phyloP scores from a whole-genome alignment of 2,329 filamentous ascomycete species.

The Cladobotryum mycophilum region DNA sequence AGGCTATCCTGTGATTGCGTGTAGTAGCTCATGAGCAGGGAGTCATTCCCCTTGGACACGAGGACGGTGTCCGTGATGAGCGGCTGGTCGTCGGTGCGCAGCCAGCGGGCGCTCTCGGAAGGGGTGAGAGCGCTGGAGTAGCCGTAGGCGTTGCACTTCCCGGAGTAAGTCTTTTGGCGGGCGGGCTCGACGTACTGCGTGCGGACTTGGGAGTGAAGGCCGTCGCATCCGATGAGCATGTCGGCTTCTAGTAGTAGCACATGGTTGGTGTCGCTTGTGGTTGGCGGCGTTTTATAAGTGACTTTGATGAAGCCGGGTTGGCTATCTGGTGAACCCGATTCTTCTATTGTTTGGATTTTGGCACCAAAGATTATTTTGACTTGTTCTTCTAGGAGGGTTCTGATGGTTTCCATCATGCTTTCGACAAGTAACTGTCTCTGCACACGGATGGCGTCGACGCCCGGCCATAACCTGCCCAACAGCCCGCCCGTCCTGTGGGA shows the following conservation, averaged over 20 bases:
- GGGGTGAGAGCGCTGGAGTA: slow-evolving; percentile 11
- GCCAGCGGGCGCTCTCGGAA: slow-evolving; percentile 5
- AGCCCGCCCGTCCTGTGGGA: slow-evolving; percentile 21
- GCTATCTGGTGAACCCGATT: slow-evolving; percentile 6
- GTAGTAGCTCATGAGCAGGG: slow-evolving; percentile 17
- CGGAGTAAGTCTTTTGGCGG: slow-evolving; percentile 26
- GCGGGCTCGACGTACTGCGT: slow-evolving; percentile 20
- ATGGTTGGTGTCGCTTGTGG: background rate
- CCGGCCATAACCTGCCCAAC: slow-evolving; percentile 20
- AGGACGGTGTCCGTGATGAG: slow-evolving; percentile 18
- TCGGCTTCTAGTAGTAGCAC: slow-evolving; percentile 18
- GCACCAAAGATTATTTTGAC: slow-evolving; percentile 16
- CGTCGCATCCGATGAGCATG: slow-evolving; percentile 32
- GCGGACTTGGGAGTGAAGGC: slow-evolving; percentile 32
- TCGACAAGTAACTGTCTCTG: slow-evolving; percentile 21
- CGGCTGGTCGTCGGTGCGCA: slow-evolving; percentile 13
- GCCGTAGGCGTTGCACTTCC: slow-evolving; percentile 21
- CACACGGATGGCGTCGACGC: slow-evolving; percentile 22
- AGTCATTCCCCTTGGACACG: slow-evolving; percentile 15
- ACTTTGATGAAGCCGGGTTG: slow-evolving; percentile 2
- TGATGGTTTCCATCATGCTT: slow-evolving; percentile 16
- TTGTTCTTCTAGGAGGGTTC: slow-evolving; percentile 3
- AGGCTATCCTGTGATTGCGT: slow-evolving; percentile 14
- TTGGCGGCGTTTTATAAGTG: background rate
- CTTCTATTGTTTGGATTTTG: slow-evolving; percentile 12